Conservation (phyloP, 345 rosid genomes). For the Euphorbia pulcherrima region DNA sequence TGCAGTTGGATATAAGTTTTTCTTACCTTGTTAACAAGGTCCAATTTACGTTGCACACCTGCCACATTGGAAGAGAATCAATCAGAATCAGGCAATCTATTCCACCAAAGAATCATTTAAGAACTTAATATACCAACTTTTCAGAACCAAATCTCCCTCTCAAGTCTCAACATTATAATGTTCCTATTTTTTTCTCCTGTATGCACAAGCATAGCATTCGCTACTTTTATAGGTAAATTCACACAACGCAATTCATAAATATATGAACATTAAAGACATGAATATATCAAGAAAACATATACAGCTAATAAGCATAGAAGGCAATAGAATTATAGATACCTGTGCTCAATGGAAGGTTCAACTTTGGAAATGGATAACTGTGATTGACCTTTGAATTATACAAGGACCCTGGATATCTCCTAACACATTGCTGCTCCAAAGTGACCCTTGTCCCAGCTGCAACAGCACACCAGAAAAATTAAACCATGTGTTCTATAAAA, state of each 20-base stretch:
- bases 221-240: neutral
- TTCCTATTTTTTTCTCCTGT: neutral
- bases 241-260: neutral
- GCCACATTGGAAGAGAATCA: conserved; percentile 11
- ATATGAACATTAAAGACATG: neutral
- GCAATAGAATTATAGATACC: conserved; percentile 24
- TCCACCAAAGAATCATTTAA: neutral
- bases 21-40: conserved; percentile 51
- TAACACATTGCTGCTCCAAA: conserved; percentile 43
- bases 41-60: conserved; percentile 64
- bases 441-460: conserved; percentile 53
- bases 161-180: neutral
- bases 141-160: neutral
- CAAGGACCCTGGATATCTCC: conserved; percentile 43
- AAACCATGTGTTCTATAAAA: neutral
- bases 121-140: neutral
- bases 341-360: conserved; percentile 38
- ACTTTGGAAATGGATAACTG: conserved; percentile 45
- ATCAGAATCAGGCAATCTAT: conserved; percentile 1
- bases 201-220: neutral
- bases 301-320: neutral
- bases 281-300: neutral
- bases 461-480: neutral
- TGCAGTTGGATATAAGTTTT: neutral
- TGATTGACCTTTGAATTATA: conserved; percentile 42